Base-by-base conservation (phyloP, 106 monocot genomes). In the Dactylorhiza incarnata region DNA sequence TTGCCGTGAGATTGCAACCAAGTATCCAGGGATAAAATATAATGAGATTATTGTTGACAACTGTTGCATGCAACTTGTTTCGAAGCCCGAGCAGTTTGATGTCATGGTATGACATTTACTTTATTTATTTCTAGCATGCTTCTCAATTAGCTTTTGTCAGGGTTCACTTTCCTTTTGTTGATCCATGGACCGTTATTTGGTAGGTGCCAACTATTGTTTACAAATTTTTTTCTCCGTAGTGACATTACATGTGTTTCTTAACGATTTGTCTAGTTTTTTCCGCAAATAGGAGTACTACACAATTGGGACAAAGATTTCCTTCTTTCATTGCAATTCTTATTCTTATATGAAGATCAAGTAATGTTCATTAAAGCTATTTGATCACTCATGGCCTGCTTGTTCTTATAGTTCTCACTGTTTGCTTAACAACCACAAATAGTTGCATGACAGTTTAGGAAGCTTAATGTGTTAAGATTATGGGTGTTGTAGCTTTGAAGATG, bases 41-140 rank as follows among this genome's bases (percentile, higher is more conserved):
- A 87, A 87, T 73, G 87, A 87, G 72, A 84, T 87, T 68, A 84
- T 87, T 73, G 84, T 87, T 20, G 84, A 87, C 73, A 87, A 87
- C 63, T 87, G 87, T 48, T 87, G 84, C 68, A 87, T 87, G 87
- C 87, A 87, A 54, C 87, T 87, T 76, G 87, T 87, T 73, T 81
- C 87, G 23, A 87, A 87, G 79, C 87, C 84, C 23, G 84, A 87
- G 67, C 87, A 84, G 76, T 87, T 84, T 79, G 84, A 87, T 79
- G 87, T 87, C 43, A 87, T 87, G 87, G 87, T 87, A 78, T 80
- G 73, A 37, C 37, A 37, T 37, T 2, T 37, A 37, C 37, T 37
- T 37, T 37, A 37, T 3, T 37, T 37, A 37, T 37, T 37, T 37
- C 37, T 37, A 37, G 37, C 37, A 37, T 37, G 37, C 37, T 37